Base-by-base conservation (phyloP, 768 basidiomycete species). In the Fomitopsis serialis region DNA sequence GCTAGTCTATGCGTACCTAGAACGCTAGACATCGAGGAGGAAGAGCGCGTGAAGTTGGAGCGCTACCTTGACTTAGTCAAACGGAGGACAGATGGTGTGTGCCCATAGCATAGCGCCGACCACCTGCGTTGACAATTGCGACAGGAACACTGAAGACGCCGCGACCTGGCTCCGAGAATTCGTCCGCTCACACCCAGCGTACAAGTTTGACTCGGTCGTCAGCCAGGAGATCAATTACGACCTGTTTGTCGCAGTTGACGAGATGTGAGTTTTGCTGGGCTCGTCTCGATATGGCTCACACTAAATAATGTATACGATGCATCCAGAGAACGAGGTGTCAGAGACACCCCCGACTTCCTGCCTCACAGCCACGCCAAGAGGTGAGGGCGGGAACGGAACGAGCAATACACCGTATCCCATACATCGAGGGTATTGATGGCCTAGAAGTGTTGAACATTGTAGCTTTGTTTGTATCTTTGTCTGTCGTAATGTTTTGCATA, bases 81-180 rank as follows among this genome's bases (percentile, higher is more conserved):
- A 58, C 72, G 76, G 40, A 76, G 96, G 42, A 85, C 97, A 11
- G 79, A 88, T 63, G 96, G 96, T 90, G 81, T 67, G 19, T 23
- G 2, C 35, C 55, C 21, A 8, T 6, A 21, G 24, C 34, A 37
- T 42, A 11, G 11, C 19, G 21, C 25, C 27, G 17, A n/a, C 47
- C 23, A 25, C 5, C 7, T 2, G 17, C 35, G 29, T 21, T 22
- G 23, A 35, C 1, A 29, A 13, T n/a, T 21, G 17, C 48, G 48
- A 49, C 47, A 93, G 93, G 92, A 21, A 76, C 85, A 6, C 74
- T 98, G 23, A 67, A 82, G 66, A 98, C 97, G 82, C 92, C 7
- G 97, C 97, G 11, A 82, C 84, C 3, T 99, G 93, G 93, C 94
- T 97, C 53, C 81, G 97, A 34, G 78, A 88, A 45, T 98, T 98